Evolutionary conservation across 331 rosid genomes (phyloP).

Genomic region (Pyracantha coccinea): DNA sequence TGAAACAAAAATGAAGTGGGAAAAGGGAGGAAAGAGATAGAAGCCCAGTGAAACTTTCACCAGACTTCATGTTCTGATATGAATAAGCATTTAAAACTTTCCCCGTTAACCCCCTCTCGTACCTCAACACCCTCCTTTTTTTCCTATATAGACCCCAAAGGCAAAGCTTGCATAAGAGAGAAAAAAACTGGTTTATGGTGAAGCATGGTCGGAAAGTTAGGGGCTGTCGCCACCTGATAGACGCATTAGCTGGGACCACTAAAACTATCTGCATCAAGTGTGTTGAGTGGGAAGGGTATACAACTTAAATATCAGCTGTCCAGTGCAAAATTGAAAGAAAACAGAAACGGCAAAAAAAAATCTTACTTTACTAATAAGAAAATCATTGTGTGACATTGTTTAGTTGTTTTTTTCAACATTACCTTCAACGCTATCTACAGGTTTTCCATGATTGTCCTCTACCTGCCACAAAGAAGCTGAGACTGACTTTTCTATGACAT

Average conservation of each 20-base stretch:
- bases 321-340: neutral
- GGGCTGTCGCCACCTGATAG: neutral
- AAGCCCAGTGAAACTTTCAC: neutral
- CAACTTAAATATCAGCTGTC: neutral
- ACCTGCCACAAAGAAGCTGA: slow-evolving; percentile 47
- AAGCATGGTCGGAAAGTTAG: neutral
- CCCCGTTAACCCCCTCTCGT: neutral
- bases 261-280: neutral
- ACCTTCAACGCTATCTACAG: slow-evolving; percentile 59
- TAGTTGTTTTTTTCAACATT: slow-evolving; percentile 11
- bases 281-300: neutral
- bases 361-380: neutral
- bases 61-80: neutral
- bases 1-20: neutral
- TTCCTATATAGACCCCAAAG: neutral
- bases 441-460: slow-evolving; percentile 61
- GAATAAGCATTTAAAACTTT: neutral
- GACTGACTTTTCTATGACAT: slow-evolving; percentile 10
- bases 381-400: neutral
- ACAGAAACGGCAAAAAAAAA: neutral
- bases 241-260: neutral
- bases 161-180: neutral
- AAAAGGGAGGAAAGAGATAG: neutral
- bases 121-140: neutral
- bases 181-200: neutral